phyloP scores from a whole-genome alignment of 1,284 basidiomycete genomes.

The Naganishia sp. region DNA sequence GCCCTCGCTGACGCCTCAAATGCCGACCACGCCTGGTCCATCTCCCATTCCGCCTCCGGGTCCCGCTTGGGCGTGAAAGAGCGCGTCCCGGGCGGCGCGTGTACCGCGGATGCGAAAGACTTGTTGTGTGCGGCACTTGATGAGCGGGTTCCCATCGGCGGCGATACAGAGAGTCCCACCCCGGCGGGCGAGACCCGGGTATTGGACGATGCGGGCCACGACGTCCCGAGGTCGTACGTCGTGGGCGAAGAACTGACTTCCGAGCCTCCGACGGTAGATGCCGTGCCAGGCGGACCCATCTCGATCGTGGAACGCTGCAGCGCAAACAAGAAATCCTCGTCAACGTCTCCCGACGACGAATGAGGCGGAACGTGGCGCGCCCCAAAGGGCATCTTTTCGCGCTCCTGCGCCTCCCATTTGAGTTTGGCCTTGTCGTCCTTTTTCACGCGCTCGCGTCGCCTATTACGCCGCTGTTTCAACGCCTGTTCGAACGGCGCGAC shows the following conservation, averaged over 20 bases:
- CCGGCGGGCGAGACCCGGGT: conserved; percentile 35
- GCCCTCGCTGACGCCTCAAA: conserved; percentile 58
- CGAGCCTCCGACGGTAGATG: conserved; percentile 52
- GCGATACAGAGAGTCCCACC: conserved; percentile 30
- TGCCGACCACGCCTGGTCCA: conserved; percentile 78
- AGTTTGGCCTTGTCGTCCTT: conserved; percentile 79
- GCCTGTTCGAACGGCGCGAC: conserved; percentile 77
- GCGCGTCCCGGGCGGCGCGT: conserved; percentile 37
- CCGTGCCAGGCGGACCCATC: conserved; percentile 30
- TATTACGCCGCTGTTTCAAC: conserved; percentile 70
- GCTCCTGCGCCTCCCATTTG: conserved; percentile 70
- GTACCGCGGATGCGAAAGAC: conserved; percentile 41
- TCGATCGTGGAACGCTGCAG: conserved; percentile 42
- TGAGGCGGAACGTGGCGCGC: conserved; percentile 14
- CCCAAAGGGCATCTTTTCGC: conserved; percentile 59
- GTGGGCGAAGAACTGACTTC: conserved; percentile 27
- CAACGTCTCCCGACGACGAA: conserved; percentile 33
- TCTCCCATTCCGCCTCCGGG: conserved; percentile 68
- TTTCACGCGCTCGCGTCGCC: conserved; percentile 72
- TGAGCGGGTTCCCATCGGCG: conserved; percentile 11
- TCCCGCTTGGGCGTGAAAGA: conserved; percentile 40
- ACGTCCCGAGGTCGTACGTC: conserved; percentile 13
- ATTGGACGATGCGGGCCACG: conserved; percentile 36
- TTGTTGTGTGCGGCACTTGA: conserved; percentile 5
- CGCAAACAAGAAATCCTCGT: conserved; percentile 45